These are phyloP conservation scores for Chlamydomonas sp. DNA, from an alignment of 139 green algal genomes.

Conservation along the genomic window DNA sequence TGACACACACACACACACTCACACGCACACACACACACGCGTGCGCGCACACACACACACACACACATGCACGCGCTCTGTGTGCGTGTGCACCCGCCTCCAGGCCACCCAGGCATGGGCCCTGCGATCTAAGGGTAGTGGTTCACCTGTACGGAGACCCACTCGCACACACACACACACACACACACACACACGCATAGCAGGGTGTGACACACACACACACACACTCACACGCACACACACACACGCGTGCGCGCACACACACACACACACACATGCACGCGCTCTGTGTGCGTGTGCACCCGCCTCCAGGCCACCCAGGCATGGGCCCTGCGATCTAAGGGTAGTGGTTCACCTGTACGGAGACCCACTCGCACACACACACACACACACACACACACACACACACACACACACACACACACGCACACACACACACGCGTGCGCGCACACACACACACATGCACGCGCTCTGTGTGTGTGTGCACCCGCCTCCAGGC, in stretches of 20 bases:
- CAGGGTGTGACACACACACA: not conserved
- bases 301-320: not conserved
- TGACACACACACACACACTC: slow-evolving; percentile 7
- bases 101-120: slow-evolving; percentile 4
- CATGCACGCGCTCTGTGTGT: not conserved
- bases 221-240: not conserved
- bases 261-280: not conserved
- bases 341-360: not conserved
- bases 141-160: not conserved
- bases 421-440: not conserved
- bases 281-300: not conserved
- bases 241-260: not conserved
- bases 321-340: not conserved
- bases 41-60: not conserved
- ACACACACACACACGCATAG: slow-evolving; percentile 4
- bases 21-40: slow-evolving; percentile 7
- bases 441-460: not conserved
- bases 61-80: not conserved
- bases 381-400: no score
- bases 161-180: slow-evolving; percentile 9
- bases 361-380: no score
- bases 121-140: not conserved
- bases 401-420: slow-evolving; percentile 6
- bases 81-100: not conserved
- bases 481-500: not conserved